Base-by-base conservation (phyloP, 495 filamentous ascomycete genomes). In the Aspergillus leporis region DNA sequence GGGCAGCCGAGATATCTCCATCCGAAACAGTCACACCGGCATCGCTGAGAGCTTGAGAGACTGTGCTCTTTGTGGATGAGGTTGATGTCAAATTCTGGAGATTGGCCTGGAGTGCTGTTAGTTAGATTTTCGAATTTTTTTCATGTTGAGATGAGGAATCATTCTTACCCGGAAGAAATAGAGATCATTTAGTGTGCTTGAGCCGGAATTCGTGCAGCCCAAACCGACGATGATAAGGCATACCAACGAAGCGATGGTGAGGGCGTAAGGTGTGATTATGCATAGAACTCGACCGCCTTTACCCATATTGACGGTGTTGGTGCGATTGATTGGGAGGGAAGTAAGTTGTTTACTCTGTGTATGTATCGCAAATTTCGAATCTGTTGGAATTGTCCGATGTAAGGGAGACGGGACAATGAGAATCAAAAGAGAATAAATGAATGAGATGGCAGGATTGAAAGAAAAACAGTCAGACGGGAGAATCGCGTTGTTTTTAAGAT, bases 221-320 rank as follows among this genome's bases (percentile, higher is more conserved):
- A 91, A 70, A 23, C 87, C 88, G 31, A 89, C 88, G 38, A 94
- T 71, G 55, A 93, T 76, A 63, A 93, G 75, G 62, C 85, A 87
- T 62, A 92, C 75, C 65, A 96, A 73, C 31, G 87, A 85, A 56
- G 80, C 88, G 67, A 91, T 74, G 38, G 88, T 93, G 64, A 92
- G 79, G 56, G 80, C 77, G 75, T 92, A 90, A 54, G 92, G 91
- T 74, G 87, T 76, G 76, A 87, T 81, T 78, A 94, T 91, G 75
- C 91, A 95, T 63, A 87, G 76, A 61, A 92, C 82, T 65, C 91
- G 84, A 64, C 90, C 91, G 63, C 81, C 81, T 81, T 87, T 89
- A 49, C 85, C 85, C 86, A 89, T 89, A 59, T 59, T 83, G 73
- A 51, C 59, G 13, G 46, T 48, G 14, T 51, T 74, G 51, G 25